Evolutionary conservation across 768 basidiomycete genomes (phyloP).

Genomic region (Boletus sp.): DNA sequence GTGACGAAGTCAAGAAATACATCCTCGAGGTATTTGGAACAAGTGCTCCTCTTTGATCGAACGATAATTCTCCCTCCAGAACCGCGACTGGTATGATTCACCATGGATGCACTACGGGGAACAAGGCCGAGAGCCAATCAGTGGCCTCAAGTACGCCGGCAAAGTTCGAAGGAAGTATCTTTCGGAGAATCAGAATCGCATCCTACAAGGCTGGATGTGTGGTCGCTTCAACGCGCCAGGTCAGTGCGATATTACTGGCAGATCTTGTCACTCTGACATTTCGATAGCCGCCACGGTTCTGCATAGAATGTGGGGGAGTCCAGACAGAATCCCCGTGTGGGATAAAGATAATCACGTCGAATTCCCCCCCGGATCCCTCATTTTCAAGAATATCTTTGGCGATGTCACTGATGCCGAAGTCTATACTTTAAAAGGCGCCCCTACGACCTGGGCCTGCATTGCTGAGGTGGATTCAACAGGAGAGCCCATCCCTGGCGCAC

Average conservation of each 20-base stretch:
- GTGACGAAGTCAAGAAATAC: not conserved
- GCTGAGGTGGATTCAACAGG: no score
- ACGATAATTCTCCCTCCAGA: no score
- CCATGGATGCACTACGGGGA: not conserved
- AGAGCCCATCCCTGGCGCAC: not conserved
- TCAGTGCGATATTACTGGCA: not conserved
- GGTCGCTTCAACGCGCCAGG: not conserved
- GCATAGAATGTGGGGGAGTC: no score
- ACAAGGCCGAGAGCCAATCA: not conserved
- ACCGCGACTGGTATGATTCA: not conserved
- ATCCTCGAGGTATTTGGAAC: not conserved
- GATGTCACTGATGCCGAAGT: not conserved
- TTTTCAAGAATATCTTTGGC: not conserved
- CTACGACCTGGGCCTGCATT: not conserved
- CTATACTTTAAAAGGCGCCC: not conserved
- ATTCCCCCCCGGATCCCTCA: not conserved
- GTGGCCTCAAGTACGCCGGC: not conserved
- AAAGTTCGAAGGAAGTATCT: not conserved
- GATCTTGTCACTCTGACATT: not conserved
- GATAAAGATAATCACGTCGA: not conserved
- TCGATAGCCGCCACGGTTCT: no score
- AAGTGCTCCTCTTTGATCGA: not conserved
- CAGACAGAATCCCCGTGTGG: not conserved
- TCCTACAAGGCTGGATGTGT: not conserved
- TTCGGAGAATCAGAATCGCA: not conserved